Base-by-base conservation (phyloP, 768 basidiomycete species). In the Lepiota venenata region DNA sequence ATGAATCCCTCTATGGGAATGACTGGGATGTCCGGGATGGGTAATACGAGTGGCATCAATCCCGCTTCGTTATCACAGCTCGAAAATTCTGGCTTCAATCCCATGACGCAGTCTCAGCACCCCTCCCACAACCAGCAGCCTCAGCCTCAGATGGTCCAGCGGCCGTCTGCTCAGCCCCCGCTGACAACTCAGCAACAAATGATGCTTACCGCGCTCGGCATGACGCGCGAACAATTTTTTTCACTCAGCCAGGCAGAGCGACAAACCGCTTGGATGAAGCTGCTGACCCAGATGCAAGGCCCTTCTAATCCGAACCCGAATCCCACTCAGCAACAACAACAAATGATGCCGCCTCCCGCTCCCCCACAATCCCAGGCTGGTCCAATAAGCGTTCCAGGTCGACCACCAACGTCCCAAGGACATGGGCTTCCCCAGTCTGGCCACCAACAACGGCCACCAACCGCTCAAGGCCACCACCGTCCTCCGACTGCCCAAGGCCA, bases 281-380 rank as follows among this genome's bases (percentile, higher is more conserved):
- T 60, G 38, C 52, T 60, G 4, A 53, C 40, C 15, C 61, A 64
- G 45, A 60, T 60, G 47, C 59, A 60, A 54, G 51, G 56, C 36
- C 58, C 9, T 39, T 37, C 58, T 35, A 56, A 35, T 46, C 52
- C 14, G 29, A 47, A 47, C 41, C 32, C 14, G 29, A 47, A 47
- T 37, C 32, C 52, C 56, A 54, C 59, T 48, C 47, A 47, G 20
- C 52, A 56, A n/a, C 58, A 57, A 29, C 49, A 59, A 20, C 62
- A 62, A 46, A 69, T 69, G 67, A 64, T 69, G 63, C 68, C 67
- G 16, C 69, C 69, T 21, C 68, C 67, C 25, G 64, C 64, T 4
- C 66, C 64, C 9, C 52, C 52, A 41, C 52, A 54, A n/a, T 37
- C 52, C 20, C 52, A 54, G 39, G 45, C 45, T 12, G 45, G 52